Base-by-base conservation (phyloP, 2,329 filamentous ascomycete genomes). In the Capronia epimyces region DNA sequence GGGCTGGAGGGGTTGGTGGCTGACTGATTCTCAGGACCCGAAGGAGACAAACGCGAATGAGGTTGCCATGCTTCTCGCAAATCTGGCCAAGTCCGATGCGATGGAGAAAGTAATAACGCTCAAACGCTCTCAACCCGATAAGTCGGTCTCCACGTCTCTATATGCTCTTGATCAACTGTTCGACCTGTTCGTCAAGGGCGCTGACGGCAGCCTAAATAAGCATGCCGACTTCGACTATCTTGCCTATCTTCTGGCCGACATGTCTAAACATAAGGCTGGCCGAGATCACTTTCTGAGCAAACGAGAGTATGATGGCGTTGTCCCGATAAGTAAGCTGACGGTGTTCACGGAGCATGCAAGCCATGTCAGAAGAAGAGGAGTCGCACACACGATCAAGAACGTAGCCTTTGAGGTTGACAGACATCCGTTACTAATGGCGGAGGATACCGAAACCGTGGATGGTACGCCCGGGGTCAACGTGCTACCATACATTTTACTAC, bases 341-440 rank as follows among this genome's bases (percentile, higher is more conserved):
- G 91, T 97, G 52, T 97, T 97, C 68, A 97, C 93, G 1, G 89
- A 95, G 68, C 89, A 96, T 71, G 76, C 80, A 61, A 94, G 87
- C 2, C 79, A 85, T 22, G 82, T 96, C 51, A 81, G 93, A 49
- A 79, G 93, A 48, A 88, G 89, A 63, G 93, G 93, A n/a, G 90
- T 96, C n/a, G 91, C 91, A 6, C 89, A 84, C 54, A 93, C 89
- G 8, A 89, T 98, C 66, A 97, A 97, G 69, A 98, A 98, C 65
- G 82, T 87, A 24, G 83, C 88, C 5, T 97, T 98, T 65, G 86
- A 94, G 62, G 71, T 91, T 4, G 70, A 80, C 2, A 79, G 84
- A 0, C 91, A 97, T 63, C 74, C 80, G 0, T 71, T 76, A 1
- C 83, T 95, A 46, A 70, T 96, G 40, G 77, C 79, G 0, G 82